Evolutionary conservation across 768 basidiomycete species (phyloP).

Genomic region (Tricholoma furcatifolium): DNA sequence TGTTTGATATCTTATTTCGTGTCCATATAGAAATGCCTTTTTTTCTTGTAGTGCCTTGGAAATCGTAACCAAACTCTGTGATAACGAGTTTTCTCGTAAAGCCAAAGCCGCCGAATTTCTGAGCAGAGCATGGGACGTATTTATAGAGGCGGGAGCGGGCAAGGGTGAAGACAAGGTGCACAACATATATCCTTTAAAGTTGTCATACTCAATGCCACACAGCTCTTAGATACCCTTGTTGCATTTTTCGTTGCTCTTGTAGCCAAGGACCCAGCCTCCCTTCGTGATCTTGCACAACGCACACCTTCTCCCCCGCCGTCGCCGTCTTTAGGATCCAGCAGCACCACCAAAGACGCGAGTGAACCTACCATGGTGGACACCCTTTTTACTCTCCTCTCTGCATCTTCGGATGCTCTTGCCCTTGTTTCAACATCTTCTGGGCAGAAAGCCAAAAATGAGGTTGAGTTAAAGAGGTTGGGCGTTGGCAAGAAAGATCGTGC

Average conservation of each 20-base stretch:
- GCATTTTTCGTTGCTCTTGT: constrained; percentile 62
- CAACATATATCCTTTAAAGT: background rate
- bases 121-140: constrained; percentile 63
- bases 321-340: constrained; percentile 10
- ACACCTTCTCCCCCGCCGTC: constrained; percentile 8
- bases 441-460: constrained; percentile 24
- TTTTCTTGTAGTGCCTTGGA: constrained; percentile 60
- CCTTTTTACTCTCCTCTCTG: constrained; percentile 42
- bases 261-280: constrained; percentile 53
- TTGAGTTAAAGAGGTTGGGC: constrained; percentile 49
- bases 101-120: constrained; percentile 78
- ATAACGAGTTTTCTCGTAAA: constrained; percentile 73
- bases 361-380: constrained; percentile 33
- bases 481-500: constrained; percentile 57
- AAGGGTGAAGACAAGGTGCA: constrained; percentile 53
- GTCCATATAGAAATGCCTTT: background rate
- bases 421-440: constrained; percentile 28
- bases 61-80: constrained; percentile 71
- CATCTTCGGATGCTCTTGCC: constrained; percentile 47
- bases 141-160: constrained; percentile 58
- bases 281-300: constrained; percentile 52
- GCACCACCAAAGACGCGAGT: constrained; percentile 6
- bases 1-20: background rate
- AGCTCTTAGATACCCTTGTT: constrained; percentile 68
- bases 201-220: background rate